A percentile compares a stretch with the other conserved stretches of the same genome.
phyloP scores from a whole-genome alignment of 208 protist species.

The Balamuthia mandrillaris region DNA sequence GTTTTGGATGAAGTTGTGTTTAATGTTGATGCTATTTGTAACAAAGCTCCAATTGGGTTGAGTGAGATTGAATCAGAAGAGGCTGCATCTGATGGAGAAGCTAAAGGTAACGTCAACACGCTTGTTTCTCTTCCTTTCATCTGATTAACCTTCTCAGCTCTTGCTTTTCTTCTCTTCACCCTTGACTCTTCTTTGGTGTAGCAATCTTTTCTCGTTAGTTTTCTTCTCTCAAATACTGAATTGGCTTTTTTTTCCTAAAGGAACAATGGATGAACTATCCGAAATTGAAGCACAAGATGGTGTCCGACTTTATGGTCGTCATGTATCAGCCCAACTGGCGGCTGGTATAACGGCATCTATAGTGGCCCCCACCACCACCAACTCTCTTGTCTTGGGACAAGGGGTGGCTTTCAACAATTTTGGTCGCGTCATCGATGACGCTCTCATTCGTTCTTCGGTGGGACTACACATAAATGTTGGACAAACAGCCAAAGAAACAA shows the following conservation, averaged over 20 bases:
- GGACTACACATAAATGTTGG: too few species aligned
- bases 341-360: background rate
- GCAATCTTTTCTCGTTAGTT: background rate
- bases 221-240: background rate
- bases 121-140: constrained; percentile 5
- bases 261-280: background rate
- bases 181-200: background rate
- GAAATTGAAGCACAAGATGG: background rate
- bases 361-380: background rate
- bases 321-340: background rate
- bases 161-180: background rate
- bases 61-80: constrained; percentile 20
- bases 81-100: background rate
- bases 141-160: too few species aligned
- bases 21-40: background rate
- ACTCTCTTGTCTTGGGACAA: too few species aligned
- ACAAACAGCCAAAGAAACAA: background rate
- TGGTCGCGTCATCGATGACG: too few species aligned
- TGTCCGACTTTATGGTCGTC: too few species aligned
- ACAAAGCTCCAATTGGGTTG: too few species aligned
- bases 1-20: background rate
- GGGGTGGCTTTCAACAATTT: too few species aligned
- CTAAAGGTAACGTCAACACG: too few species aligned
- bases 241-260: background rate
- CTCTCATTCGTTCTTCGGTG: too few species aligned